These are phyloP conservation scores for Pyricularia sp. DNA, from an alignment of 2,329 filamentous ascomycete genomes.

Conservation along the genomic window DNA sequence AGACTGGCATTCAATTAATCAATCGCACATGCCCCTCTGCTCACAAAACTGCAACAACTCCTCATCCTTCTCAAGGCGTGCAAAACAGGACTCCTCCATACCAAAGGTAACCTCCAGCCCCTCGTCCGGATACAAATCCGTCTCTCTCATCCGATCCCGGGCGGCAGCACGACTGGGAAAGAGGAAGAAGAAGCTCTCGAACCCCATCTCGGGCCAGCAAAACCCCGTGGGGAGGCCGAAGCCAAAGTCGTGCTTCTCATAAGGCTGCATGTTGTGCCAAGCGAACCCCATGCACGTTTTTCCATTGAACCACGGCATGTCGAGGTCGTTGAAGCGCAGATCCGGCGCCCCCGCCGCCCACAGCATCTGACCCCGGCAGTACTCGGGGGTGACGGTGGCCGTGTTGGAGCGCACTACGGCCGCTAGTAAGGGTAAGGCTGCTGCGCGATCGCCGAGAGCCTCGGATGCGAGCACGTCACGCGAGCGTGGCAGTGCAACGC, in stretches of 20 bases:
- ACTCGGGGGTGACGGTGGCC: neutral
- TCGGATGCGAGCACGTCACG: neutral
- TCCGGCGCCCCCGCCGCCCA: neutral
- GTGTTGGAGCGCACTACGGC: neutral
- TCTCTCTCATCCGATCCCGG: neutral
- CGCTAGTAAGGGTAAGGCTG: neutral
- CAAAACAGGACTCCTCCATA: neutral
- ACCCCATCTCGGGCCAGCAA: neutral
- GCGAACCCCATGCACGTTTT: neutral
- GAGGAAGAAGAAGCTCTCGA: neutral
- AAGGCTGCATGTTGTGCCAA: neutral
- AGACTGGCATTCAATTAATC: too few relatives aligned
- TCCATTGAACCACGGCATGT: neutral
- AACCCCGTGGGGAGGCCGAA: neutral
- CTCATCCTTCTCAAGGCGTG: neutral
- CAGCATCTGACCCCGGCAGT: neutral
- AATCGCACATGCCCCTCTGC: neutral
- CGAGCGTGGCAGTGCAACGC: neutral
- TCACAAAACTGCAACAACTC: neutral
- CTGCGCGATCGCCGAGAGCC: neutral
- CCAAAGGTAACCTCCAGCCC: neutral
- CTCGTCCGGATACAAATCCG: neutral
- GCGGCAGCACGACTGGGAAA: neutral
- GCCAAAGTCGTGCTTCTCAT: neutral
- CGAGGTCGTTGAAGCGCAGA: neutral